A percentile compares a stretch with the other conserved stretches of the same genome.
These are phyloP conservation scores for Striga asiatica DNA, from an alignment of 257 asterid genomes.

Conservation along the genomic window DNA sequence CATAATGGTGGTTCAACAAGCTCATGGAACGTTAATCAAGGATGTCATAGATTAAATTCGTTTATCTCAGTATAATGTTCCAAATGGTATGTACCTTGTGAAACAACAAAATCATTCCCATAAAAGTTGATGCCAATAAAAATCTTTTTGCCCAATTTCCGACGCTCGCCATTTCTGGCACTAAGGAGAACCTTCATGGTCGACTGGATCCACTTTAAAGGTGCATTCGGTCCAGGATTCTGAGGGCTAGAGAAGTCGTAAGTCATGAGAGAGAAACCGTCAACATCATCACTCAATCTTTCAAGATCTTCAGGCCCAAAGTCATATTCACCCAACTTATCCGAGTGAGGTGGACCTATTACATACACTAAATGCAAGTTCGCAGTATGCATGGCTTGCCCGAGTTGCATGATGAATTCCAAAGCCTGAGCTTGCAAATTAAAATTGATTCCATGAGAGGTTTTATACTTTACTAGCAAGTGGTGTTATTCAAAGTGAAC, in stretches of 20 bases:
- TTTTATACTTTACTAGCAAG: conserved; percentile 7
- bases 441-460: conserved; percentile 18
- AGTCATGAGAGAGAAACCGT: conserved; percentile 95
- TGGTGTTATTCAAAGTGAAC: no score
- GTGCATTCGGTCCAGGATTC: conserved; percentile 98
- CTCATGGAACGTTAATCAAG: neutral
- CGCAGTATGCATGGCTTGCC: conserved; percentile 69
- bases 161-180: conserved; percentile 15
- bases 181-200: conserved; percentile 52
- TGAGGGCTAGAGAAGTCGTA: conserved; percentile 92
- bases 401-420: conserved; percentile 66
- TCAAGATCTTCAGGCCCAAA: conserved; percentile 75
- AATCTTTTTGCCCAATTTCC: conserved; percentile 41
- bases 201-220: conserved; percentile 73
- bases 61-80: neutral
- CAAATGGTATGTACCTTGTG: conserved; percentile 53
- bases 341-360: conserved; percentile 79
- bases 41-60: neutral
- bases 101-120: conserved; percentile 68
- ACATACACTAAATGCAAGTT: conserved; percentile 65
- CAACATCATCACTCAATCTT: conserved; percentile 47
- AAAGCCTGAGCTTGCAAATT: conserved; percentile 46
- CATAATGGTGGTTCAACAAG: neutral
- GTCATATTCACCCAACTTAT: conserved; percentile 53
- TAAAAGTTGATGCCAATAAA: conserved; percentile 79